A percentile compares a stretch with the other conserved stretches of the same genome.
phyloP scores from a whole-genome alignment of 2,329 filamentous ascomycete genomes.

The Penicillium sp. region DNA sequence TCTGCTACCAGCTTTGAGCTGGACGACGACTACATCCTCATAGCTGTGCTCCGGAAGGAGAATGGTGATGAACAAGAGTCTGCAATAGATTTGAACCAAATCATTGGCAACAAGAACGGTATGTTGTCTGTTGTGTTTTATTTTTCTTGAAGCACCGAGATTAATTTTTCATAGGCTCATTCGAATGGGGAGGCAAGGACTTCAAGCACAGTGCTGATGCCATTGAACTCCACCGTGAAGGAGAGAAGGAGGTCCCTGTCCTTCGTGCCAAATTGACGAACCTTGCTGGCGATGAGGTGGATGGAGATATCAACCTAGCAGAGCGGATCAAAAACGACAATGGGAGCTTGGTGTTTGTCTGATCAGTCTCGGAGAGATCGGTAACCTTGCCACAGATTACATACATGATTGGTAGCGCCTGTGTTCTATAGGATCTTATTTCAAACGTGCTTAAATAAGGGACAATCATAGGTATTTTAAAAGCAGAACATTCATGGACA shows the following conservation, averaged over 20 bases:
- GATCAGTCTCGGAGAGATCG: not conserved
- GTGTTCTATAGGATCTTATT: not conserved
- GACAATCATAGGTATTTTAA: too few species aligned
- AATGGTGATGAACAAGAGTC: constrained; percentile 45
- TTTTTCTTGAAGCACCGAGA: not conserved
- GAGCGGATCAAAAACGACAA: constrained; percentile 53
- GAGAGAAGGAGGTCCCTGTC: constrained; percentile 47
- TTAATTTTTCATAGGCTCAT: constrained; percentile 32
- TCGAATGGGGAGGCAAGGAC: constrained; percentile 44
- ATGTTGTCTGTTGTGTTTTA: not conserved
- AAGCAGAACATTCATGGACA: too few species aligned
- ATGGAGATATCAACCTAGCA: constrained; percentile 51
- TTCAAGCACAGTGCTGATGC: constrained; percentile 48
- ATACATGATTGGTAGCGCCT: not conserved
- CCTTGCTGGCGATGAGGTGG: constrained; percentile 39
- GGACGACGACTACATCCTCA: constrained; percentile 50
- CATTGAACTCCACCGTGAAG: constrained; percentile 49
- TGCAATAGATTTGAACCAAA: constrained; percentile 47
- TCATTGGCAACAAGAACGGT: constrained; percentile 53
- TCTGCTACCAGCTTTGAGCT: constrained; percentile 46
- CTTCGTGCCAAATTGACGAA: constrained; percentile 49
- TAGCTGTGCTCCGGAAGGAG: constrained; percentile 38
- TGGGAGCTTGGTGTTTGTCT: constrained; percentile 41
- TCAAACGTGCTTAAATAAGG: not conserved
- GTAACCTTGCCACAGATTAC: not conserved